phyloP scores from a whole-genome alignment of 441 rosid genomes.

The Jatropha podagrica region DNA sequence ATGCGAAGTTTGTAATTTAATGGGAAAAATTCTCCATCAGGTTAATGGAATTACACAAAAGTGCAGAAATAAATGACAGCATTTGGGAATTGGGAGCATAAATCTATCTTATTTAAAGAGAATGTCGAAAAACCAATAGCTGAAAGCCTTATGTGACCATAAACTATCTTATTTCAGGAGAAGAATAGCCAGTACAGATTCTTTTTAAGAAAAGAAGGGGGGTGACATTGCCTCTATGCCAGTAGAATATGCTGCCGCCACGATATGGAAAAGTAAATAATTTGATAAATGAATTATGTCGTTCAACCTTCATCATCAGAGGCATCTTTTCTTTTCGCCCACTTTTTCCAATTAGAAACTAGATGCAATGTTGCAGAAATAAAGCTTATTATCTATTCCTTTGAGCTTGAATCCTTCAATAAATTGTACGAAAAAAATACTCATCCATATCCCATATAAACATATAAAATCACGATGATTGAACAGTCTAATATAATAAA shows the following conservation, averaged over 20 bases:
- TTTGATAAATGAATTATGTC: not conserved
- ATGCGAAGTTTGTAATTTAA: not conserved
- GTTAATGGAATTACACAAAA: not conserved
- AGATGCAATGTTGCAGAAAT: no score
- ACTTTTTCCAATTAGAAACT: not conserved
- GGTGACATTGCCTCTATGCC: not conserved
- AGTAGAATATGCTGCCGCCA: slow-evolving; percentile 19
- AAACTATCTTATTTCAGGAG: not conserved
- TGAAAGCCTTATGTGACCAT: not conserved
- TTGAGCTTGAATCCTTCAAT: not conserved
- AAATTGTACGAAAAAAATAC: not conserved
- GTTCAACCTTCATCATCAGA: not conserved
- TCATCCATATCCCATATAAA: not conserved
- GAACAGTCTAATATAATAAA: not conserved
- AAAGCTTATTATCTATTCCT: not conserved
- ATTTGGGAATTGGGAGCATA: not conserved
- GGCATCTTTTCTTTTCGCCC: slow-evolving; percentile 1
- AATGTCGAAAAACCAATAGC: not conserved
- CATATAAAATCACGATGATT: not conserved
- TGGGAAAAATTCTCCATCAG: not conserved
- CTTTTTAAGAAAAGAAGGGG: not conserved
- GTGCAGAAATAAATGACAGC: not conserved
- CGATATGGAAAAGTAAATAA: not conserved
- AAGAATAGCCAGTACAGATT: not conserved
- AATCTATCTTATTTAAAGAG: not conserved